These are phyloP conservation scores for Suhomyces terraborum DNA, from an alignment of 1,139 yeast genomes.

Conservation along the genomic window DNA sequence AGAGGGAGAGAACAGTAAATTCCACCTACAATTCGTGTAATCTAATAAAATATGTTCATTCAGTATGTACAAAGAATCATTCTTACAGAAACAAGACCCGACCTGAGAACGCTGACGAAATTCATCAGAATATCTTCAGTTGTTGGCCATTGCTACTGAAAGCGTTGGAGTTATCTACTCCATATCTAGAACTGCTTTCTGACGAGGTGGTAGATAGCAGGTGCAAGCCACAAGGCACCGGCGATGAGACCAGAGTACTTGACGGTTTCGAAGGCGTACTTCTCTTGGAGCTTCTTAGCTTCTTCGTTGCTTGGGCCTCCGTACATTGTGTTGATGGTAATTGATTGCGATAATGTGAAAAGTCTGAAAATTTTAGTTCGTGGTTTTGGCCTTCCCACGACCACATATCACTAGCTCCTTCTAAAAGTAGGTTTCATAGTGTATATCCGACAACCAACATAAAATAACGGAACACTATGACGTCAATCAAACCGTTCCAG, in stretches of 20 bases:
- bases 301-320: conserved; percentile 81
- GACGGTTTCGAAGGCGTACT: conserved; percentile 66
- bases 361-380: conserved; percentile 3
- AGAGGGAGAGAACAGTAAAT: no score
- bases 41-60: conserved; percentile 1
- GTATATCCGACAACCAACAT: no score
- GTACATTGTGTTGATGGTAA: conserved; percentile 53
- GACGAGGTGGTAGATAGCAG: conserved; percentile 62
- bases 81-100: neutral
- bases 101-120: no score
- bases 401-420: conserved; percentile 2
- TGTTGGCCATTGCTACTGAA: no score
- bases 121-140: no score
- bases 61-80: conserved; percentile 8
- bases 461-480: no score
- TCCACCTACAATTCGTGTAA: neutral
- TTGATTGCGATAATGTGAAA: neutral
- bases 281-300: conserved; percentile 73
- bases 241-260: conserved; percentile 70
- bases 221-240: conserved; percentile 76
- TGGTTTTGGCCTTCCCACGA: conserved; percentile 1
- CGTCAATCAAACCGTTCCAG: conserved; percentile 80
- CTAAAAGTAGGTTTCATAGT: no score
- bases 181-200: conserved; percentile 53
- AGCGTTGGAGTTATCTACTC: neutral